Evolutionary conservation across 352 stramenopile genomes (phyloP), one percentile per base, ranked within the genome.

Genomic region (Aphanomyces astaci): DNA sequence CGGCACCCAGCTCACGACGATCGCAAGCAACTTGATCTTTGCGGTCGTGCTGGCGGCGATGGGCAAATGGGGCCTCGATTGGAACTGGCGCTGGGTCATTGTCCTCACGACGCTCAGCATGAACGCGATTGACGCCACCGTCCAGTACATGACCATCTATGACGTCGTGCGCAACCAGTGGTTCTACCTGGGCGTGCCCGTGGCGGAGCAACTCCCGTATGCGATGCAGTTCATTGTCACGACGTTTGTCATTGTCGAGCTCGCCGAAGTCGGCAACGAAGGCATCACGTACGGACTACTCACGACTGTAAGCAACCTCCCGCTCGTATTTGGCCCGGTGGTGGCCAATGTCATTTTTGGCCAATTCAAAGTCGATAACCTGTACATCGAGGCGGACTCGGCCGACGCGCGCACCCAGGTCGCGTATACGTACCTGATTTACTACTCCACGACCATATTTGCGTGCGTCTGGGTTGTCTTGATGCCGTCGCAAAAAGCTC

Each of bases 1-100:
- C 78, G 64, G 81, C 2, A 87, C 78, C 27, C 60, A 76, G 0
- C 63, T 89, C 39, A 74, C 75, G 13, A 64, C 76, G 27, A 68
- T 87, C 22, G 74, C 88, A 13, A 84, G 78, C 25, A 75, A 64
- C 3, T 78, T 81, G 3, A 78, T 94, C 54, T 78, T 87, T 11
- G 62, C 62, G n/a, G 43, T 51, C 17, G 62, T 52, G 28, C 32
- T 68, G 22, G 62, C 62, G 7, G 32, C 76, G 2, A 87, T 81
- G n/a, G 81, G 80, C 71, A 49, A 73, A 10, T 89, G 82, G 46
- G 57, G 88, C 36, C 72, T 89, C 11, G 75, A 81, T 28, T 68
- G 72, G 36, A 80, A 76, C 36, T 94, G 83, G 85, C 72, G 74
- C 22, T 73, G 73, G 2, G 72, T 83, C 22, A 76, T 86, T 17